Conservation (phyloP, 2,329 filamentous ascomycete genomes). For the Fusarium torulosum region DNA sequence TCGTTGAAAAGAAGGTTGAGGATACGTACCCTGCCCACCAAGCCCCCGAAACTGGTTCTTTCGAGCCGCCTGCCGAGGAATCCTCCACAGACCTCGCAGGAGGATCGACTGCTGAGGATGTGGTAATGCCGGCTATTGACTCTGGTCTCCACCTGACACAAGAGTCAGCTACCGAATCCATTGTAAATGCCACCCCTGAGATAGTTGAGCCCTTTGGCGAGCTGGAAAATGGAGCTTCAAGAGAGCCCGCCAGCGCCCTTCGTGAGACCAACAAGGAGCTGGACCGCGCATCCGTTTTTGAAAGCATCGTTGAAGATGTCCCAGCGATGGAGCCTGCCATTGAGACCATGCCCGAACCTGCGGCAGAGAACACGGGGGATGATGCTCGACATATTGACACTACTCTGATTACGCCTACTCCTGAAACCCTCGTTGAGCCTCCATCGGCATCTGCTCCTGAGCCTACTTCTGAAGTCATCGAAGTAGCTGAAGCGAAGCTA, state of each 20-base stretch:
- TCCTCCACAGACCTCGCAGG: background rate
- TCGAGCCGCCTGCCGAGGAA: conserved; percentile 7
- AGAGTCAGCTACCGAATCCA: background rate
- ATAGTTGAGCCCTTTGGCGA: conserved; percentile 6
- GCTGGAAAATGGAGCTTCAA: background rate
- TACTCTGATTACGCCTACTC: background rate
- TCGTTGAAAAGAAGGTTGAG: conserved; percentile 1
- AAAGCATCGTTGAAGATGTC: conserved; percentile 3
- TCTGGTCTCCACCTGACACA: background rate
- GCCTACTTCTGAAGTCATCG: background rate
- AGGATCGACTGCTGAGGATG: conserved; percentile 12
- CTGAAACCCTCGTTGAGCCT: conserved; percentile 17
- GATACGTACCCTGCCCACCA: background rate
- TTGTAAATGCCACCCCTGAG: conserved; percentile 6
- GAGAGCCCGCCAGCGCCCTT: background rate
- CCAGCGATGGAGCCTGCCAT: background rate
- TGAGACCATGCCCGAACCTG: conserved; percentile 3
- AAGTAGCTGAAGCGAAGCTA: conserved; percentile 7
- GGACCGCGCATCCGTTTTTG: background rate
- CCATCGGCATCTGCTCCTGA: conserved; percentile 1
- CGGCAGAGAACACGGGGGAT: background rate
- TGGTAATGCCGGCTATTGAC: background rate
- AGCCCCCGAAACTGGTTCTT: background rate
- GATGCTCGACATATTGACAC: background rate
- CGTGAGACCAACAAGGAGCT: background rate